A percentile compares a stretch with the other conserved stretches of the same genome.
Conservation (phyloP, 305 asterid genomes). For the Ilex paraguariensis region DNA sequence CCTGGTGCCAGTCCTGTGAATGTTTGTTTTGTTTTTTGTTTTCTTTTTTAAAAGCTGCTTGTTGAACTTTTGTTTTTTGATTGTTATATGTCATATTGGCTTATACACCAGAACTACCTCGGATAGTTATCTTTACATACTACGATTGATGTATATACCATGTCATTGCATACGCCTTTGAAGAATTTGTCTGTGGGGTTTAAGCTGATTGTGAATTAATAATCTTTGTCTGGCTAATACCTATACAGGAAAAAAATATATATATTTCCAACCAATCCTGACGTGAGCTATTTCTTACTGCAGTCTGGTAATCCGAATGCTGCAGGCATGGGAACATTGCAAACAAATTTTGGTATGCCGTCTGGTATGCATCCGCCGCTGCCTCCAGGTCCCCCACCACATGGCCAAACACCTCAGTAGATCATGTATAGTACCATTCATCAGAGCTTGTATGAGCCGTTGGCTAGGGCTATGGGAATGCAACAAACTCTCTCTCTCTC, state of each 20-base stretch:
- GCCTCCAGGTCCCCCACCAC: conserved; percentile 98
- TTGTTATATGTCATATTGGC: no score
- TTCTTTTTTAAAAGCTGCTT: no score
- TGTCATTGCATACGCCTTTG: background rate
- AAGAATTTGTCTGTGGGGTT: background rate
- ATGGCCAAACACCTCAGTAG: conserved; percentile 69
- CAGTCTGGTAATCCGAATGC: conserved; percentile 83
- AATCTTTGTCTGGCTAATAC: background rate
- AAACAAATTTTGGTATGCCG: conserved; percentile 48
- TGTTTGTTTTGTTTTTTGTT: no score
- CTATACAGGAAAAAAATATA: no score
- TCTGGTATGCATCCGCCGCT: conserved; percentile 89
- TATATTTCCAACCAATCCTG: background rate
- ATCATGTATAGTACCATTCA: background rate
- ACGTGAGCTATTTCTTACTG: conserved; percentile 4
- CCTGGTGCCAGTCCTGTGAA: no score
- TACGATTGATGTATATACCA: background rate
- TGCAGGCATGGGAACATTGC: conserved; percentile 47
- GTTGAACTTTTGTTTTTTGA: no score
- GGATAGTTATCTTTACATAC: background rate
- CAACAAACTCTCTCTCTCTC: no score
- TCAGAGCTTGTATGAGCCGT: no score
- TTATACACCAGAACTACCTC: no score
- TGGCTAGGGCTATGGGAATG: no score
- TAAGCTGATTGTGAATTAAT: conserved; percentile 6